Evolutionary conservation across 1,284 basidiomycete genomes (phyloP).

Genomic region (Sporisorium graminicola): DNA sequence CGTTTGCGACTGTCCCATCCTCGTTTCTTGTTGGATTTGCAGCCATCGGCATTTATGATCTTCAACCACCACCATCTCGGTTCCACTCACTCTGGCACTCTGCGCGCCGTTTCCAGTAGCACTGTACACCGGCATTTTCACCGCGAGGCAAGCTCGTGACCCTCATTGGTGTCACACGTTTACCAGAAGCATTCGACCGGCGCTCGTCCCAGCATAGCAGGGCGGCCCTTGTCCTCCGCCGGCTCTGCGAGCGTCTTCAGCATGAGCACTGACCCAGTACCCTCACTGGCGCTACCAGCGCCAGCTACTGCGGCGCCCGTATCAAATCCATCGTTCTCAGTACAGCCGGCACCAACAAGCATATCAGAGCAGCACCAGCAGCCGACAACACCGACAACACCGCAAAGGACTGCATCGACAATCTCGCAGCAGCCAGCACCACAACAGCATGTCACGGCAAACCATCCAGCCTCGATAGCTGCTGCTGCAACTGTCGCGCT

Average conservation of each 20-base stretch:
- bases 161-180: background rate
- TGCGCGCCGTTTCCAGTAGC: slow-evolving; percentile 15
- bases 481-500: slow-evolving; percentile 46
- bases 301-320: slow-evolving; percentile 9
- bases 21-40: slow-evolving; percentile 1
- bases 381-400: slow-evolving; percentile 15
- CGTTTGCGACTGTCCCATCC: slow-evolving; percentile 1
- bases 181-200: background rate
- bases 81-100: slow-evolving; percentile 10
- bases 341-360: background rate
- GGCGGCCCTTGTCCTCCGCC: background rate
- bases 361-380: slow-evolving; percentile 14
- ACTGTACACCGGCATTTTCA: background rate
- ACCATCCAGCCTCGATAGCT: slow-evolving; percentile 49
- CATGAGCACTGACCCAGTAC: slow-evolving; percentile 33
- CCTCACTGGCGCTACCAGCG: slow-evolving; percentile 35
- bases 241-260: slow-evolving; percentile 3
- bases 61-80: slow-evolving; percentile 33
- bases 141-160: background rate
- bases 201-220: background rate
- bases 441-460: slow-evolving; percentile 32
- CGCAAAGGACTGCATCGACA: slow-evolving; percentile 14
- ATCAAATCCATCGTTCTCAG: background rate
- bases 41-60: slow-evolving; percentile 3
- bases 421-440: slow-evolving; percentile 4